Conservation (phyloP, 495 filamentous ascomycete genomes). For the Viridothelium virens region DNA sequence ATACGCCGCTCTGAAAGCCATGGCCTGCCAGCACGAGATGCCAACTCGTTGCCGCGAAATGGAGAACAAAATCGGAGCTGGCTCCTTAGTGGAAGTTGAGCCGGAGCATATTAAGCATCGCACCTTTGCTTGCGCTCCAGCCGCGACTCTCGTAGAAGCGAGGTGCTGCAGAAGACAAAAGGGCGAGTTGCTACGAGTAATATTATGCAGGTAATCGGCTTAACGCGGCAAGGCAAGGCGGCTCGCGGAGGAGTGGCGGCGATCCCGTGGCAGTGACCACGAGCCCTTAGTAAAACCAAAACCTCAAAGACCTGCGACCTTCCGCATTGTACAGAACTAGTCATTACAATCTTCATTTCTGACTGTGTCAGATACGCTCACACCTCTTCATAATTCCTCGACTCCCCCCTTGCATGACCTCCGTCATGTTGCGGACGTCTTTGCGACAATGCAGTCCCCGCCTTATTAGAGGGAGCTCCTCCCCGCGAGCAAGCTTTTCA, state of each 20-base stretch:
- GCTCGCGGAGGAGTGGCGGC: background rate
- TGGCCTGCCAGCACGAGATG: background rate
- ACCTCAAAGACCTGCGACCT: too few relatives aligned
- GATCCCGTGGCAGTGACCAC: background rate
- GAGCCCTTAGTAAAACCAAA: too few relatives aligned
- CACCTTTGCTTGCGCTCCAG: too few relatives aligned
- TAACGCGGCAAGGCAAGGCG: background rate
- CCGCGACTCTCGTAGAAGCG: too few relatives aligned
- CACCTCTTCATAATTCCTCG: background rate
- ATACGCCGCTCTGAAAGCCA: slow-evolving; percentile 2
- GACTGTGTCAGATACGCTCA: background rate
- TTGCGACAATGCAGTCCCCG: slow-evolving; percentile 31
- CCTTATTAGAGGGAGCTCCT: slow-evolving; percentile 27
- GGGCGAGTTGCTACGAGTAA: too few relatives aligned
- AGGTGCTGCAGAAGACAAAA: too few relatives aligned
- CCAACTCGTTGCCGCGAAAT: background rate
- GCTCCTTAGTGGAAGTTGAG: too few relatives aligned
- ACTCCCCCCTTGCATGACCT: slow-evolving; percentile 10
- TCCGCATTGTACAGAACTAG: too few relatives aligned
- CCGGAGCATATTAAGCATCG: too few relatives aligned
- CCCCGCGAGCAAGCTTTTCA: slow-evolving; percentile 26
- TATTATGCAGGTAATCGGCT: background rate
- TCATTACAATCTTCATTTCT: background rate
- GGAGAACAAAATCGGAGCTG: too few relatives aligned
- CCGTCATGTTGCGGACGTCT: slow-evolving; percentile 35